A percentile compares a stretch with the other conserved stretches of the same genome.
Evolutionary conservation across 768 basidiomycete species (phyloP).

Genomic region (Russula dissimulans): DNA sequence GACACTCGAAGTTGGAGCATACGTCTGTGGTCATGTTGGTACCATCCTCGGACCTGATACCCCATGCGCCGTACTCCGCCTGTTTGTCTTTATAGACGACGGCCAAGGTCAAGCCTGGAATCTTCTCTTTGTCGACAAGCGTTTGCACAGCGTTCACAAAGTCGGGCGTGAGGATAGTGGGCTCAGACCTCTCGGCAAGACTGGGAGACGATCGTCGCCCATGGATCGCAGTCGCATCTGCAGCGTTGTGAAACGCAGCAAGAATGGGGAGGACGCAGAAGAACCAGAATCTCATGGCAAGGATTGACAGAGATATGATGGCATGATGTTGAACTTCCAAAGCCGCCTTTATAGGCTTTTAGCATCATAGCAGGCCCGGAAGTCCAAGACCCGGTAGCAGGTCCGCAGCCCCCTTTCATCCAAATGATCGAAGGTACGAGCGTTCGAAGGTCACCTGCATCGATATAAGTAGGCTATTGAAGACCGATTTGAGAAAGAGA

Average conservation of each 20-base stretch:
- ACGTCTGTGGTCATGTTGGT: constrained; percentile 15
- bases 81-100: background rate
- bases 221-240: background rate
- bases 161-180: constrained; percentile 3
- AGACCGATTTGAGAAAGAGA: no score
- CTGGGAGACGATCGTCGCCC: background rate
- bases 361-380: no score
- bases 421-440: no score
- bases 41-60: constrained; percentile 7
- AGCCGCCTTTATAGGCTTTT: background rate
- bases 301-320: background rate
- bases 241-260: background rate
- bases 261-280: background rate
- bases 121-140: background rate
- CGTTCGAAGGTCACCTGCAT: no score
- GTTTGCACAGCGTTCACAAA: background rate
- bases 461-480: no score
- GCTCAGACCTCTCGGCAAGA: background rate
- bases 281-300: background rate
- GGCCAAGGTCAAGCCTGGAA: constrained; percentile 9
- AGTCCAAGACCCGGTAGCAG: no score
- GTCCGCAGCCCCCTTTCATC: no score
- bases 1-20: background rate
- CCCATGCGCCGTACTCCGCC: constrained; percentile 11
- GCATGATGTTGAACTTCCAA: background rate